Evolutionary conservation across 306 rosid genomes (phyloP).

Genomic region (Cicer judaicum): DNA sequence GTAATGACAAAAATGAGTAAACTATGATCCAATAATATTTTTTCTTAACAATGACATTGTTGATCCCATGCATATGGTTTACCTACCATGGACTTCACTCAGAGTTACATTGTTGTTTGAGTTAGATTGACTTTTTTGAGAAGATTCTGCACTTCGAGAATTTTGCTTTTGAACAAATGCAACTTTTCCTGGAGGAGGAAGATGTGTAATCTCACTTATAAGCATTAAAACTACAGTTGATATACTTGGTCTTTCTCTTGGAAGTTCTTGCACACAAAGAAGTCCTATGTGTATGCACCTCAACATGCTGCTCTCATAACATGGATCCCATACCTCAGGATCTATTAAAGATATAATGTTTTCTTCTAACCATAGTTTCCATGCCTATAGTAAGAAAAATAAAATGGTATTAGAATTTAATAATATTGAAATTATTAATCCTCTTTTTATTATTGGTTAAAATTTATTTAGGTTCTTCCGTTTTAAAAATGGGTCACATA

Average conservation of each 20-base stretch:
- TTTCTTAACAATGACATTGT: neutral
- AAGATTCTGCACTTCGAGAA: slow-evolving; percentile 21
- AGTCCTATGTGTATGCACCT: slow-evolving; percentile 52
- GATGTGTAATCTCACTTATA: slow-evolving; percentile 51
- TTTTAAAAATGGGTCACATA: too few species aligned
- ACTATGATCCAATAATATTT: neutral
- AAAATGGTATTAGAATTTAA: neutral
- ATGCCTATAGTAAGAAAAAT: slow-evolving; percentile 33
- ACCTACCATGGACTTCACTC: slow-evolving; percentile 45
- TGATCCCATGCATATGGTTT: neutral
- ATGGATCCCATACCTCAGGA: slow-evolving; percentile 40
- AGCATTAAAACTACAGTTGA: slow-evolving; percentile 51
- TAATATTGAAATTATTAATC: neutral
- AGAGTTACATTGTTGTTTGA: slow-evolving; percentile 50
- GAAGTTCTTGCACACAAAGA: slow-evolving; percentile 47
- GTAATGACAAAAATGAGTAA: slow-evolving; percentile 10
- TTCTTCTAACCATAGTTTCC: slow-evolving; percentile 48
- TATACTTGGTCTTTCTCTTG: slow-evolving; percentile 51
- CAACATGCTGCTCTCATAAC: slow-evolving; percentile 38
- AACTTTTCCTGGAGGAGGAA: slow-evolving; percentile 46
- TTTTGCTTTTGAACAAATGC: slow-evolving; percentile 46
- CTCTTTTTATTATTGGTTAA: neutral
- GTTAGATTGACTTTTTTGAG: slow-evolving; percentile 40
- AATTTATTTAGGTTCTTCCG: neutral
- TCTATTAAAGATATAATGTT: slow-evolving; percentile 40